A percentile compares a stretch with the other conserved stretches of the same genome.
Conservation (phyloP, 2,329 filamentous ascomycete genomes). For the Colletotrichum ledebouriae region DNA sequence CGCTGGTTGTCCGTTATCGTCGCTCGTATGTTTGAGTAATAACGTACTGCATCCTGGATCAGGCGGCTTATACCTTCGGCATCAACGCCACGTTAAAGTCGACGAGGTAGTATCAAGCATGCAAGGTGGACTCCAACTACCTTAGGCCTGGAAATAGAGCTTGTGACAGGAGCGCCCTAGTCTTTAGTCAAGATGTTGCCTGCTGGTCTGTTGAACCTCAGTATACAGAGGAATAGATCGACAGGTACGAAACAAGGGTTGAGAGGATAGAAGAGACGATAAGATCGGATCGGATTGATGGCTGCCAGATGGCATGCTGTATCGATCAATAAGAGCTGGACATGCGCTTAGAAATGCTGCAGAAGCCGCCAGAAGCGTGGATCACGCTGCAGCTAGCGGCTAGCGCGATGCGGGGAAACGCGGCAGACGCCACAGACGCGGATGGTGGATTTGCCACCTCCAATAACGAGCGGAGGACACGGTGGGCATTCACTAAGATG, state of each 20-base stretch:
- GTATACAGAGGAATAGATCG: neutral
- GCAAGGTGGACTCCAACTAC: no score
- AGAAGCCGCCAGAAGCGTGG: neutral
- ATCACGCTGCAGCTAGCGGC: conserved; percentile 34
- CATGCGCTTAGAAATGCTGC: conserved; percentile 20
- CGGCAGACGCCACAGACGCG: conserved; percentile 30
- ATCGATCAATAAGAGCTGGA: conserved; percentile 1
- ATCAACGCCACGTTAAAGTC: no score
- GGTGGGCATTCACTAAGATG: conserved; percentile 8
- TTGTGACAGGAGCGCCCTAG: no score
- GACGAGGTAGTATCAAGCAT: no score
- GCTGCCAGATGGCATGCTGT: neutral
- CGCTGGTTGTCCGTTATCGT: no score
- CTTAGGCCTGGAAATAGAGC: no score
- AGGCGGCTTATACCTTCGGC: no score
- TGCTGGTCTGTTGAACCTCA: no score
- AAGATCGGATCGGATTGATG: neutral
- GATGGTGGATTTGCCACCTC: conserved; percentile 18
- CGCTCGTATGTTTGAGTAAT: no score
- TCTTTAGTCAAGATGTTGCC: no score
- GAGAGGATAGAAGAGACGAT: neutral
- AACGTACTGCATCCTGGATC: no score
- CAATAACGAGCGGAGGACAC: conserved; percentile 3
- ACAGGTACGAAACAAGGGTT: conserved; percentile 28
- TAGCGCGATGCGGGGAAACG: conserved; percentile 36